These are phyloP conservation scores for Hypoxylon lienhwacheense DNA, from an alignment of 495 filamentous ascomycete species.

Conservation along the genomic window DNA sequence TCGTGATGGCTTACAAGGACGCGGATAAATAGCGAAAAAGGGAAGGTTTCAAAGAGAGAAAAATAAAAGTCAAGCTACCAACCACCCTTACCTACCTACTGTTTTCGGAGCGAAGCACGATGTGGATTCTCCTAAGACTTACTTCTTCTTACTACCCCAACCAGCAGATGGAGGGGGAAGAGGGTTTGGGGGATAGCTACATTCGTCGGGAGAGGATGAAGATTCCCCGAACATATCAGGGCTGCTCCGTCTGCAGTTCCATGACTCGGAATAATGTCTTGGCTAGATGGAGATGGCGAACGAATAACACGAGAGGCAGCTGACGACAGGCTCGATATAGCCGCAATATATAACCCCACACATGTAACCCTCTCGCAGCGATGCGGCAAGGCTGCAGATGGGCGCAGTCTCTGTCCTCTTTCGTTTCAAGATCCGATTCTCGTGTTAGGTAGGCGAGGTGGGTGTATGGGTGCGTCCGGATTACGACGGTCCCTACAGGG, in stretches of 20 bases:
- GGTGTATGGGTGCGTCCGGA: conserved; percentile 21
- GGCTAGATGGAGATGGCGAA: neutral
- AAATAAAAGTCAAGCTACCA: no score
- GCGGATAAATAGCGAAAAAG: conserved; percentile 29
- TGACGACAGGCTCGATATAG: conserved; percentile 22
- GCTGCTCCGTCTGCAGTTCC: neutral
- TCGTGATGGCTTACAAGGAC: conserved; percentile 8
- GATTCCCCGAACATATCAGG: neutral
- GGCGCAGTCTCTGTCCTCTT: conserved; percentile 10
- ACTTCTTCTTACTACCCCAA: neutral
- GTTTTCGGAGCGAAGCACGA: conserved; percentile 4
- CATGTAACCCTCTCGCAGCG: conserved; percentile 32
- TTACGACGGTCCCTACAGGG: conserved; percentile 29
- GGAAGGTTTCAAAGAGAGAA: conserved; percentile 4
- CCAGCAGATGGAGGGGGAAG: conserved; percentile 1
- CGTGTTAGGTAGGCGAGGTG: neutral
- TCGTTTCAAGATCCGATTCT: no score
- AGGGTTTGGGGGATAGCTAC: neutral
- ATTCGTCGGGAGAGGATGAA: neutral
- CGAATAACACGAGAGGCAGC: conserved; percentile 1
- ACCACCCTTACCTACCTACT: neutral
- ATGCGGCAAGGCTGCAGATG: conserved; percentile 28
- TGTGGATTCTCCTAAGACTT: neutral
- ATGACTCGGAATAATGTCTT: conserved; percentile 7
- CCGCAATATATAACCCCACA: conserved; percentile 34